Conservation (phyloP, 73 alveolate genomes). For the Paramecium pentaurelia region DNA sequence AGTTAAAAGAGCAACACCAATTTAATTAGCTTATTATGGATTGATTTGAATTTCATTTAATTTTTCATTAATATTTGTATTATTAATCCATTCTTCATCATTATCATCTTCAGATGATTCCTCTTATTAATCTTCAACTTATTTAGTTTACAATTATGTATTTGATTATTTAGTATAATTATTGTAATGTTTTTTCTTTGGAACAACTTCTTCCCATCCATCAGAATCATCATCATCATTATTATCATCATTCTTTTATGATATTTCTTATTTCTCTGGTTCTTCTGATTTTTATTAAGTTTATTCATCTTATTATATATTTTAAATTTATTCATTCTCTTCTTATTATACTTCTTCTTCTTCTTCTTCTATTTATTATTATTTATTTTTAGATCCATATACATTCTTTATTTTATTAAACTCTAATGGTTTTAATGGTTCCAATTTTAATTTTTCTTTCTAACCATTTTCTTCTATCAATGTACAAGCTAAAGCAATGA, state of each 20-base stretch:
- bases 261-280: background rate
- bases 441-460: background rate
- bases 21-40: background rate
- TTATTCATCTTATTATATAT: background rate
- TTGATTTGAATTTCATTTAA: background rate
- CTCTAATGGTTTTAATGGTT: slow-evolving; percentile 52
- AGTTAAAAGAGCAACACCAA: slow-evolving; percentile 44
- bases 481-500: slow-evolving; percentile 47
- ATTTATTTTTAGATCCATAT: slow-evolving; percentile 2
- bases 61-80: slow-evolving; percentile 15
- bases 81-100: slow-evolving; percentile 61
- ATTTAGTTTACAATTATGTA: background rate
- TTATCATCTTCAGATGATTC: slow-evolving; percentile 43
- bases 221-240: slow-evolving; percentile 44
- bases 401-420: slow-evolving; percentile 27
- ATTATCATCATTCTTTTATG: background rate
- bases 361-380: slow-evolving; percentile 11
- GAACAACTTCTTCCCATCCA: slow-evolving; percentile 59
- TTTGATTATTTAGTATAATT: background rate
- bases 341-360: background rate
- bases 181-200: background rate
- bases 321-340: background rate
- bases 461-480: slow-evolving; percentile 36
- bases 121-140: background rate
- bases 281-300: background rate